phyloP scores from a whole-genome alignment of 305 asterid genomes.

The Petunia hybrid region DNA sequence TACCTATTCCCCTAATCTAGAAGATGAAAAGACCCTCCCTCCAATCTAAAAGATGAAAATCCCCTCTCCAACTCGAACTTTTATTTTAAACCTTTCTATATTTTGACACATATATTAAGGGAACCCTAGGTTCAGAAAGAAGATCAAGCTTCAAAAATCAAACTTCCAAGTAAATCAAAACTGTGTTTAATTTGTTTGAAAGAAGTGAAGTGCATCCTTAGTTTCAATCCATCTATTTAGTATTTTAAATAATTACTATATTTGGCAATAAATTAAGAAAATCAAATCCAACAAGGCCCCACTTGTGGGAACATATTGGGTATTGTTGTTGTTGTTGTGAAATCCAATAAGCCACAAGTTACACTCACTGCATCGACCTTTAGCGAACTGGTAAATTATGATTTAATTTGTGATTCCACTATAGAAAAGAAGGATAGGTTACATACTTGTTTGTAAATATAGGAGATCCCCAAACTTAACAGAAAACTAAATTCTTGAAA shows the following conservation, averaged over 20 bases:
- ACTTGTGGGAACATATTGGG: no score
- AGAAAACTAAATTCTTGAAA: background rate
- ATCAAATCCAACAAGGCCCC: background rate
- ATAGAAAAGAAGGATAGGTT: background rate
- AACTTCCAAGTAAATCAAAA: conserved; percentile 20
- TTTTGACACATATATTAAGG: background rate
- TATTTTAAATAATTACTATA: background rate
- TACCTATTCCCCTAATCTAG: no score
- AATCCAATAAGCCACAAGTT: background rate
- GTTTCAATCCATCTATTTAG: conserved; percentile 20
- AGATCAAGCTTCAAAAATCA: conserved; percentile 20
- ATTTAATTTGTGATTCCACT: conserved; percentile 3
- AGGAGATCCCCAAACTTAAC: conserved; percentile 19
- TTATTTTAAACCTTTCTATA: conserved; percentile 2
- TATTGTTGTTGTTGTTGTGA: no score
- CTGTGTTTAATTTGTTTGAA: background rate
- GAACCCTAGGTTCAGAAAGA: background rate
- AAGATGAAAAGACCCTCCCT: no score
- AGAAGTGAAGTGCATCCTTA: background rate
- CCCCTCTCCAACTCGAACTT: background rate
- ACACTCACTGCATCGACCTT: background rate
- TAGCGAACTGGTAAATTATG: background rate
- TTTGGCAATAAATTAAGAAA: background rate
- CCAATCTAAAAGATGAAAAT: conserved; percentile 1
- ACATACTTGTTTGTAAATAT: background rate